phyloP scores from a whole-genome alignment of 2,329 filamentous ascomycete species.

The Aspergillus sojae region DNA sequence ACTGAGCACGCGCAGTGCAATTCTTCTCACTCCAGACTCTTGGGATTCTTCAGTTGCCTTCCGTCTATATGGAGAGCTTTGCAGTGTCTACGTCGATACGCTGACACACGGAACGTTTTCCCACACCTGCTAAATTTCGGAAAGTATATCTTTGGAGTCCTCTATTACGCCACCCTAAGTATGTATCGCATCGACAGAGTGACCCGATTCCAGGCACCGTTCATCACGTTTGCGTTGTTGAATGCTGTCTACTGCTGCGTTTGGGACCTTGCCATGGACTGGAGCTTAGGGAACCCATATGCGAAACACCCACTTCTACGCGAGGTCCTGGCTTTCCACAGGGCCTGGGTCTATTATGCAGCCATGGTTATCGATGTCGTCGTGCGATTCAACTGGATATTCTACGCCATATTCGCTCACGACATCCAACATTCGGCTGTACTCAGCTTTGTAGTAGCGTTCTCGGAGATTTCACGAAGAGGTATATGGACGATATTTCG shows the following conservation, averaged over 20 bases:
- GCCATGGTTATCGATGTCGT: constrained; percentile 84
- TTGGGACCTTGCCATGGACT: constrained; percentile 97
- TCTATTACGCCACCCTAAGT: constrained; percentile 76
- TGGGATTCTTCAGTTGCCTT: constrained; percentile 82
- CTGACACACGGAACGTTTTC: constrained; percentile 82
- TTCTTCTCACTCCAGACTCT: constrained; percentile 76
- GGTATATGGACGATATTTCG: constrained; percentile 92
- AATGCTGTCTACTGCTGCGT: constrained; percentile 83
- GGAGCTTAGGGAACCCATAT: constrained; percentile 80
- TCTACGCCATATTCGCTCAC: constrained; percentile 82
- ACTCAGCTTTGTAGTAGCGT: constrained; percentile 75
- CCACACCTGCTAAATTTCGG: constrained; percentile 90
- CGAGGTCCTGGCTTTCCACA: constrained; percentile 77
- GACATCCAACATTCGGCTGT: constrained; percentile 81
- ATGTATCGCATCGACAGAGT: constrained; percentile 75
- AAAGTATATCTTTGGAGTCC: constrained; percentile 85
- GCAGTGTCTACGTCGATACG: constrained; percentile 88
- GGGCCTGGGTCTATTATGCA: constrained; percentile 78
- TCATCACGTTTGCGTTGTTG: constrained; percentile 77
- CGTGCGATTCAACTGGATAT: constrained; percentile 90
- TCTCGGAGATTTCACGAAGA: constrained; percentile 80
- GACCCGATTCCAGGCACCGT: constrained; percentile 64
- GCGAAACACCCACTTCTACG: constrained; percentile 70
- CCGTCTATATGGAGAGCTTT: constrained; percentile 88
- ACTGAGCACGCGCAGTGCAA: constrained; percentile 75